Evolutionary conservation across 495 filamentous ascomycete species (phyloP).

Genomic region (Xeromyces bisporus): DNA sequence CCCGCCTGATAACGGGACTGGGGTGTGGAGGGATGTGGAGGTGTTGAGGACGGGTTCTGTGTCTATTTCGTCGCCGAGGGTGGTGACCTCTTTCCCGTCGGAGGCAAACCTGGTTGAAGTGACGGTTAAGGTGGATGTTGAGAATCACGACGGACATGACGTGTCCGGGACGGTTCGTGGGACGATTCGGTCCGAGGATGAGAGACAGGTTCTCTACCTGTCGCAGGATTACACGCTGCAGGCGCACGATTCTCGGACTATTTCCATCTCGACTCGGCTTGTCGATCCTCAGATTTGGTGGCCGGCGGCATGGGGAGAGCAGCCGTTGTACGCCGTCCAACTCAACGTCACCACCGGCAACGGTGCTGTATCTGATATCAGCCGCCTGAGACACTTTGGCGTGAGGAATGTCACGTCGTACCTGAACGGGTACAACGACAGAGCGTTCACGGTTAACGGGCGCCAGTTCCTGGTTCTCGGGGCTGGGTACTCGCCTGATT

Average conservation of each 20-base stretch:
- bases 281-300: conserved; percentile 55
- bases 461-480: conserved; percentile 42
- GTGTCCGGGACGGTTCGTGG: conserved; percentile 23
- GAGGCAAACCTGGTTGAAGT: conserved; percentile 16
- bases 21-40: conserved; percentile 46
- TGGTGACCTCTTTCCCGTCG: conserved; percentile 27
- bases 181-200: conserved; percentile 13
- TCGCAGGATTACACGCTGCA: conserved; percentile 19
- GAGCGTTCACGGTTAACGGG: conserved; percentile 36
- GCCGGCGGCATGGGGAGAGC: conserved; percentile 56
- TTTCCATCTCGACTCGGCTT: conserved; percentile 23
- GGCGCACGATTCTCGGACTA: conserved; percentile 19
- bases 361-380: conserved; percentile 26
- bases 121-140: conserved; percentile 27
- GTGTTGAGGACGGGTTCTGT: conserved; percentile 40
- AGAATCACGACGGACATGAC: conserved; percentile 28
- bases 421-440: conserved; percentile 37
- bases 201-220: conserved; percentile 7
- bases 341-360: conserved; percentile 18
- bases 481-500: conserved; percentile 41
- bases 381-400: conserved; percentile 26
- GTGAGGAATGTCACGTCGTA: conserved; percentile 36
- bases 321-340: conserved; percentile 47
- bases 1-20: conserved; percentile 40
- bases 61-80: conserved; percentile 29